Base-by-base conservation (phyloP, 2,329 filamentous ascomycete genomes). In the Diplodia sapinea region DNA sequence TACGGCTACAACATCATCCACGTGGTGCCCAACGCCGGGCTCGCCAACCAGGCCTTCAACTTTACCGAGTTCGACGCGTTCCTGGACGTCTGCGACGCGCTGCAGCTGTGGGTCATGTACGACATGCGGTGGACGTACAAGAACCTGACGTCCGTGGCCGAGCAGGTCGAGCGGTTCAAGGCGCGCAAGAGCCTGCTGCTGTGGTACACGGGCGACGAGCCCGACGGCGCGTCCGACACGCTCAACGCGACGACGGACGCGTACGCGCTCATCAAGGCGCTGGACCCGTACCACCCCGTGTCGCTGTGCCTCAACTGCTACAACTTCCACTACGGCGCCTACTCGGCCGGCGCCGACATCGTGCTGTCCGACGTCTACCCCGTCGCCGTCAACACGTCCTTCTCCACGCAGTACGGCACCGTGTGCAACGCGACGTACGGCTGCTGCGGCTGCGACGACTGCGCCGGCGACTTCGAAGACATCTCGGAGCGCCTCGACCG, bases 401-500 rank as follows among this genome's bases (percentile, higher is more conserved):
- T 79, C 70, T 86, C 82, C 9, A 82, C 82, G 51, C 76, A 76
- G 4, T 89, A 86, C 81, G 79, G 82, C 68, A 89, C 87, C 0
- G 74, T 76, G 0, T 87, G 85, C 74, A 89, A 89, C 74, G 69
- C 77, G 3, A 89, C 87, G 0, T 85, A 88, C 64, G 87, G 87
- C 69, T 84, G 86, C 77, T 88, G 87, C 76, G 87, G 87, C 9
- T 89, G 88, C 75, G 87, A 89, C 73, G 83, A 86, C 74, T 89
- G 87, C 74, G 70, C 75, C 2, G 85, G 84, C 63, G 74, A 73
- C 65, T 79, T 88, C 20, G 78, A 80, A 23, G 87, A 89, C 71
- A 83, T 89, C 31, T 75, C 79, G 0, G 73, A 73, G 8, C 80
- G 83, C 1, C 72, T 84, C 1, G 81, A 85, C 59, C 71, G 74